phyloP scores from a whole-genome alignment of 2,329 filamentous ascomycete species.

The Colletotrichum brevisporum region DNA sequence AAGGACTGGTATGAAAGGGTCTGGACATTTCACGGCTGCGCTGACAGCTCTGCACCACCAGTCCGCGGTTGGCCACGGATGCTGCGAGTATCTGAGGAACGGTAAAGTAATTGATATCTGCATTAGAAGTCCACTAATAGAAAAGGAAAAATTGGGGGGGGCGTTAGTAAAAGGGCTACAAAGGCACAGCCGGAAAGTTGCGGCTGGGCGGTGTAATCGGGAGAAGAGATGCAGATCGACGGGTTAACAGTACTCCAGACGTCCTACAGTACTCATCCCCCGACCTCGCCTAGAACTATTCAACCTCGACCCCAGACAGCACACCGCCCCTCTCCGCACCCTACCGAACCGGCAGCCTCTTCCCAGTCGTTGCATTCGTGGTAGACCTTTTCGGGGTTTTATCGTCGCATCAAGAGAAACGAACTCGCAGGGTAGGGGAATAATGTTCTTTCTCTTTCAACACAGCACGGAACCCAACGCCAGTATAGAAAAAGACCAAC shows the following conservation, averaged over 20 bases:
- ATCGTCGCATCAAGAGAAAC: slow-evolving; percentile 53
- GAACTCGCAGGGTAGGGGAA: slow-evolving; percentile 57
- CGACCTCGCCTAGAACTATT: slow-evolving; percentile 22
- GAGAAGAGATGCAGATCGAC: slow-evolving; percentile 38
- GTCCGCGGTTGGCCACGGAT: no score
- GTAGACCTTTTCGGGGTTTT: slow-evolving; percentile 45
- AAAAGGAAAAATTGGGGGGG: slow-evolving; percentile 56
- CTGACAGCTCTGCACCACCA: no score
- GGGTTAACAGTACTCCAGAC: slow-evolving; percentile 21
- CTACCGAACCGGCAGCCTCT: slow-evolving; percentile 39
- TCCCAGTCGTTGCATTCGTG: slow-evolving; percentile 41
- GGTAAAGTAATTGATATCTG: slow-evolving; percentile 69
- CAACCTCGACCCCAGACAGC: slow-evolving; percentile 22
- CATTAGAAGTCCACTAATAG: slow-evolving; percentile 75
- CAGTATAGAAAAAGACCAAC: slow-evolving; percentile 62
- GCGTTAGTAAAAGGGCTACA: slow-evolving; percentile 47
- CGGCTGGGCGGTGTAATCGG: slow-evolving; percentile 25
- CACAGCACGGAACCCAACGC: slow-evolving; percentile 63
- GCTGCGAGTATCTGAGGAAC: background rate
- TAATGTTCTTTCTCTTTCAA: slow-evolving; percentile 61
- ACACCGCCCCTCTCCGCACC: slow-evolving; percentile 36
- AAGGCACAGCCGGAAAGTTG: slow-evolving; percentile 39
- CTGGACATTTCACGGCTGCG: no score
- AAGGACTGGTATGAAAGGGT: no score
- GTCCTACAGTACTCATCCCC: slow-evolving; percentile 8